These are phyloP conservation scores for Anthostomella pinea DNA, from an alignment of 2,329 filamentous ascomycete genomes.

Conservation along the genomic window DNA sequence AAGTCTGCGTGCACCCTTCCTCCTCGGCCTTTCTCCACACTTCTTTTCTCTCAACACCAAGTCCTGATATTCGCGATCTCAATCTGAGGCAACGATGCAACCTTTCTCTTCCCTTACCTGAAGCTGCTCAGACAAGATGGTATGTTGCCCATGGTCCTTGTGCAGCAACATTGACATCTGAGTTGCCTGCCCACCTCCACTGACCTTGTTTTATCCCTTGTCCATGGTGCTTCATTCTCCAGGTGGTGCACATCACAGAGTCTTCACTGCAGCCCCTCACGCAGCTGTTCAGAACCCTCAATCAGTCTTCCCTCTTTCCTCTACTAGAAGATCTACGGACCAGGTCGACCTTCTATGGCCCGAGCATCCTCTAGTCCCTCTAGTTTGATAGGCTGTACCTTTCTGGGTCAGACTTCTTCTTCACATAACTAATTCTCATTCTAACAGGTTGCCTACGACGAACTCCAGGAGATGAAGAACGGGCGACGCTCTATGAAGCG, in stretches of 20 bases:
- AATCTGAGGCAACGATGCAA: neutral
- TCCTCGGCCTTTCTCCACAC: too few species aligned
- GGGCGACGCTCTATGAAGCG: constrained; percentile 20
- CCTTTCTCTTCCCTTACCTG: constrained; percentile 1
- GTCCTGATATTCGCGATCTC: neutral
- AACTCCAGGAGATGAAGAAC: constrained; percentile 24
- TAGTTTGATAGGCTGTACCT: too few species aligned
- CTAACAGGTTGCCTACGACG: constrained; percentile 28
- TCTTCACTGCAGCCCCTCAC: too few species aligned
- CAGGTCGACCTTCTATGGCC: too few species aligned
- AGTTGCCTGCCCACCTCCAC: neutral
- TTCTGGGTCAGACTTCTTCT: neutral
- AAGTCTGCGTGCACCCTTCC: too few species aligned
- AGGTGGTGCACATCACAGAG: too few species aligned
- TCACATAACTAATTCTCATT: constrained; percentile 3
- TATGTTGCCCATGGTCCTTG: constrained; percentile 12
- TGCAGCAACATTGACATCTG: neutral
- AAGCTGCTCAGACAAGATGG: constrained; percentile 12
- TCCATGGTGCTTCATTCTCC: too few species aligned
- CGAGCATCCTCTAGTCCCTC: too few species aligned
- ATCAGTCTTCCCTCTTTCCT: too few species aligned
- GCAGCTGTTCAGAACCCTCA: too few species aligned
- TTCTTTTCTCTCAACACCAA: neutral
- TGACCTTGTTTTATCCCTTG: neutral
- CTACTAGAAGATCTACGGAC: too few species aligned